Percentiles rank a stretch among this genome's conserved stretches.
These are phyloP conservation scores for Amaranthus hypochondriacus DNA, from an alignment of 148 eudicot genomes.

Conservation along the genomic window DNA sequence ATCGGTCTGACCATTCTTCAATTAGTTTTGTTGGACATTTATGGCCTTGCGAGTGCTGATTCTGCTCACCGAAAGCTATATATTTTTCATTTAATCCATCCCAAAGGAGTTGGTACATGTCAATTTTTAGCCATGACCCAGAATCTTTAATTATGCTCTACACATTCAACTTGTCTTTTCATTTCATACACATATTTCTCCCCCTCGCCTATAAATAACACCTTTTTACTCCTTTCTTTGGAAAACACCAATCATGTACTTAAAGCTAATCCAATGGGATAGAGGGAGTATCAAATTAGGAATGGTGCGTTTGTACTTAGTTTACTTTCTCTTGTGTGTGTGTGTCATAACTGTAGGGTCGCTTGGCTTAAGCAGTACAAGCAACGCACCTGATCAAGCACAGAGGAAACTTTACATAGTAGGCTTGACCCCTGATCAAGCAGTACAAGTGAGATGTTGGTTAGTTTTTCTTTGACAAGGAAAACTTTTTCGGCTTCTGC, in stretches of 20 bases:
- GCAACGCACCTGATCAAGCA: conserved; percentile 45
- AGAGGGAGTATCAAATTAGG: no score
- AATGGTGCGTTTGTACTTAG: not conserved
- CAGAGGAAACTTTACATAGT: conserved; percentile 65
- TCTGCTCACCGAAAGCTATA: conserved; percentile 80
- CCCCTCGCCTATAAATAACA: no score
- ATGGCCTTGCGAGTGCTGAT: conserved; percentile 51
- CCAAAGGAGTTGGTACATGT: not conserved
- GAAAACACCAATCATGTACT: no score
- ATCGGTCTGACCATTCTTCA: not conserved
- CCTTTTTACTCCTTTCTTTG: no score
- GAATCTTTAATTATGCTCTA: no score
- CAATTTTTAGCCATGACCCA: no score
- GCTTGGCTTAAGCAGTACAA: conserved; percentile 50
- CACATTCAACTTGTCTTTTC: no score
- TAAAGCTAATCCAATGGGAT: no score
- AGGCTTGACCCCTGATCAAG: conserved; percentile 54
- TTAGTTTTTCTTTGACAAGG: conserved; percentile 60
- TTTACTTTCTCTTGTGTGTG: not conserved
- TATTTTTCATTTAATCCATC: conserved; percentile 19
- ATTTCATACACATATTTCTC: no score
- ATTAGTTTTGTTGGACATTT: not conserved
- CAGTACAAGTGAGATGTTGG: conserved; percentile 49
- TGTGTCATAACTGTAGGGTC: conserved; percentile 38
- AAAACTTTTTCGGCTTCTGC: conserved; percentile 20